A percentile compares a stretch with the other conserved stretches of the same genome.
phyloP scores from a whole-genome alignment of 352 stramenopile genomes.

The Phytophthora syringae region DNA sequence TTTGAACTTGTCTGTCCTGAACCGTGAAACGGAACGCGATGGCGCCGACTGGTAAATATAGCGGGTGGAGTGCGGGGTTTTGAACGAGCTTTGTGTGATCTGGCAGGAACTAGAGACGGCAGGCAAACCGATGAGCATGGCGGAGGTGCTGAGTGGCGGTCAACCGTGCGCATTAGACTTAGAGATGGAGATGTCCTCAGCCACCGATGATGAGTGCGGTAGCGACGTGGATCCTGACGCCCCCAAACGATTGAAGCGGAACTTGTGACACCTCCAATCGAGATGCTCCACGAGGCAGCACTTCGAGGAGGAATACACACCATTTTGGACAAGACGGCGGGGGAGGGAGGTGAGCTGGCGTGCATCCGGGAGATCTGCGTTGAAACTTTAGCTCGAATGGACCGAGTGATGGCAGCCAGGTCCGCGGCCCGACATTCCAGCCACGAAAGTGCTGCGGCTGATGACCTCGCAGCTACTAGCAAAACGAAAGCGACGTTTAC shows the following conservation, averaged over 20 bases:
- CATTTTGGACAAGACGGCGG: constrained; percentile 59
- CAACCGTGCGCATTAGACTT: constrained; percentile 28
- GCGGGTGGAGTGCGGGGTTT: constrained; percentile 1
- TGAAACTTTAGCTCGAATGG: constrained; percentile 47
- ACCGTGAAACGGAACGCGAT: constrained; percentile 26
- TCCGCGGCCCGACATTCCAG: constrained; percentile 12
- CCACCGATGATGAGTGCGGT: neutral
- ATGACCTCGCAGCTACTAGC: constrained; percentile 4
- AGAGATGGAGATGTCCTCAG: constrained; percentile 23
- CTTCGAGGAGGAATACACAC: constrained; percentile 54
- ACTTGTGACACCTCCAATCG: constrained; percentile 3
- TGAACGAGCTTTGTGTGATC: constrained; percentile 22
- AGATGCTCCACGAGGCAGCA: constrained; percentile 35
- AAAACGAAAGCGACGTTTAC: constrained; percentile 7
- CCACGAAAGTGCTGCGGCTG: neutral
- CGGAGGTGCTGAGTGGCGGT: constrained; percentile 21
- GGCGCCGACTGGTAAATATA: constrained; percentile 19
- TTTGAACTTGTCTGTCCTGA: constrained; percentile 19
- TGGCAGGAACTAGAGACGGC: neutral
- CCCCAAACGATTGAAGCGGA: neutral
- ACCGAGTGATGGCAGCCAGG: constrained; percentile 18
- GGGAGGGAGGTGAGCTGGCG: constrained; percentile 51
- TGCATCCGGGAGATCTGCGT: constrained; percentile 75
- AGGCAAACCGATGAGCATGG: constrained; percentile 6
- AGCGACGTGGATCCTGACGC: neutral